phyloP scores from a whole-genome alignment of 176 grass and related monocot species.

The Carex littledalei region DNA sequence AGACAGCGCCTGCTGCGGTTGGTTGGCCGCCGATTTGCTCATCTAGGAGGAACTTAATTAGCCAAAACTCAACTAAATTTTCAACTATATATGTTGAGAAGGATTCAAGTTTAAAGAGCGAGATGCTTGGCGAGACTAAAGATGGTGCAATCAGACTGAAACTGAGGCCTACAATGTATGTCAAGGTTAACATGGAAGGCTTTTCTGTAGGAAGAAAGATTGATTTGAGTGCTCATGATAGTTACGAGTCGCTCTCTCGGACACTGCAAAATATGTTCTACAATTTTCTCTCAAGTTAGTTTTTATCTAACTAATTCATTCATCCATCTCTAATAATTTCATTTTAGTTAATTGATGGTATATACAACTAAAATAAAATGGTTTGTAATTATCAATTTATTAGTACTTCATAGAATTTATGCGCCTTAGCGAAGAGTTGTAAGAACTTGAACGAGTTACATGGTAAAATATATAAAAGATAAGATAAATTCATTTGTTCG shows the following conservation, averaged over 20 bases:
- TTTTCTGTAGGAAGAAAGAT: slow-evolving; percentile 63
- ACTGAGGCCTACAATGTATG: slow-evolving; percentile 41
- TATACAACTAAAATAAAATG: too few species aligned
- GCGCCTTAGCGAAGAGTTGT: background rate
- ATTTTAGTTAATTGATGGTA: background rate
- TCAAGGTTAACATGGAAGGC: slow-evolving; percentile 86
- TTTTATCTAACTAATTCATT: background rate
- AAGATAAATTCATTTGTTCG: too few species aligned
- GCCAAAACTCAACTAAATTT: slow-evolving; percentile 9
- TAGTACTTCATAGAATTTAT: background rate
- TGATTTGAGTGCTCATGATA: slow-evolving; percentile 50
- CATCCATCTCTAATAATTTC: background rate
- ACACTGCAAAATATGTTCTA: slow-evolving; percentile 52
- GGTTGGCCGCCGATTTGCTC: slow-evolving; percentile 76
- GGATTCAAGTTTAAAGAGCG: background rate
- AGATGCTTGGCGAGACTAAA: background rate
- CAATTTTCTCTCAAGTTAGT: slow-evolving; percentile 72
- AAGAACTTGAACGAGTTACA: background rate
- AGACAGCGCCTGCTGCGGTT: slow-evolving; percentile 6
- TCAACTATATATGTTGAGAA: background rate
- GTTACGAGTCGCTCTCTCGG: slow-evolving; percentile 47
- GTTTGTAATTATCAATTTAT: background rate
- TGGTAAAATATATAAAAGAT: background rate
- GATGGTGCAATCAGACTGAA: background rate
- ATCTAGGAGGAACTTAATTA: slow-evolving; percentile 42